These are phyloP conservation scores for Pseudozyma tsukubaensis DNA, from an alignment of 1,284 basidiomycete species.

Conservation along the genomic window DNA sequence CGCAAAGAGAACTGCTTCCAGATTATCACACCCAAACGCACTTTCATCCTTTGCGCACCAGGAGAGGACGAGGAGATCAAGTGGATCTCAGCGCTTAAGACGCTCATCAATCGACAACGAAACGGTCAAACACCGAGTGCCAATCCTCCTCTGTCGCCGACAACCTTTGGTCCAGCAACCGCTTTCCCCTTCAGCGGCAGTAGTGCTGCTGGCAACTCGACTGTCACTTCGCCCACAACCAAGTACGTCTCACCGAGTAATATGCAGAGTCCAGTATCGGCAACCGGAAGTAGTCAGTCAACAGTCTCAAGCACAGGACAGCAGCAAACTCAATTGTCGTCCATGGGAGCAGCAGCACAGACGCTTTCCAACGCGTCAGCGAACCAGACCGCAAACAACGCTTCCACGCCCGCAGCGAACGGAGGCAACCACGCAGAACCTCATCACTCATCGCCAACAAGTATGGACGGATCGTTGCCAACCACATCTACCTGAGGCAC, in stretches of 20 bases:
- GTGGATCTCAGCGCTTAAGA: slow-evolving; percentile 93
- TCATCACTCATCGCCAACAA: no score
- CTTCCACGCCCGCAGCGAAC: neutral
- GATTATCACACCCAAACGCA: slow-evolving; percentile 92
- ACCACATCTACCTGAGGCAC: no score
- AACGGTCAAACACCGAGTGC: slow-evolving; percentile 34
- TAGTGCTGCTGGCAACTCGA: neutral
- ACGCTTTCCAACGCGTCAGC: slow-evolving; percentile 18
- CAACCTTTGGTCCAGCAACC: slow-evolving; percentile 5
- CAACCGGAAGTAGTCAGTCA: slow-evolving; percentile 3
- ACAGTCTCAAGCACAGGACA: slow-evolving; percentile 2
- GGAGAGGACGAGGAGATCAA: slow-evolving; percentile 98
- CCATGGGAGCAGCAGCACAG: slow-evolving; percentile 43
- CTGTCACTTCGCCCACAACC: slow-evolving; percentile 11
- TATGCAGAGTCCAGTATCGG: neutral
- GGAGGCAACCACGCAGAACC: neutral
- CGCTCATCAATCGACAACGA: slow-evolving; percentile 75
- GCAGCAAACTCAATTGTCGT: slow-evolving; percentile 19
- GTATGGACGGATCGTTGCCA: no score
- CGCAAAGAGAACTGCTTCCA: slow-evolving; percentile 81
- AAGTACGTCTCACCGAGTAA: slow-evolving; percentile 4
- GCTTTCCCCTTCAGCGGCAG: slow-evolving; percentile 32
- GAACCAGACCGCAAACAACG: slow-evolving; percentile 7
- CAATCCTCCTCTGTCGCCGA: slow-evolving; percentile 34
- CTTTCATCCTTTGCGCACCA: slow-evolving; percentile 89